phyloP scores from a whole-genome alignment of 2,329 filamentous ascomycete genomes.

The Colletotrichum chrysophilum region DNA sequence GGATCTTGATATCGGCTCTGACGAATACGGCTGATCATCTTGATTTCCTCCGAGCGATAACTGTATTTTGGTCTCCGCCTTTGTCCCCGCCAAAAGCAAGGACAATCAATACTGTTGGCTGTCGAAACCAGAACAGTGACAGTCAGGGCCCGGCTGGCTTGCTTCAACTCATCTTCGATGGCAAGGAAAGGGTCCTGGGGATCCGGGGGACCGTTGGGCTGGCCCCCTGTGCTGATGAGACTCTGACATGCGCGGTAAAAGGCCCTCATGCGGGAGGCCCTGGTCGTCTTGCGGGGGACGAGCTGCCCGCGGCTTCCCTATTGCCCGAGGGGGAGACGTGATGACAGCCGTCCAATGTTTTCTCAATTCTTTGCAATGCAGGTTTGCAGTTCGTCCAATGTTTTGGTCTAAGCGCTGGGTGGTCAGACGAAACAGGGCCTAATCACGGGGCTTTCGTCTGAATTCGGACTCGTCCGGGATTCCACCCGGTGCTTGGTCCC shows the following conservation, averaged over 20 bases:
- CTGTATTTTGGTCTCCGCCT: not conserved
- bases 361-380: not conserved
- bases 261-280: not conserved
- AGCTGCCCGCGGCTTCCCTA: not conserved
- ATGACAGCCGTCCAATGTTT: constrained; percentile 3
- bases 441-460: not conserved
- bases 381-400: not conserved
- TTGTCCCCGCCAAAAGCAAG: constrained; percentile 6
- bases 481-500: not conserved
- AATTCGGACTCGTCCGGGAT: not conserved
- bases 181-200: not conserved
- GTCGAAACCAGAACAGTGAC: not conserved
- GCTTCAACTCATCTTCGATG: not conserved
- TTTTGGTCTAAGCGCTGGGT: not conserved
- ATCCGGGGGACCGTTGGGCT: not conserved
- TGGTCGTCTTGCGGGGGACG: not conserved
- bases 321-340: not conserved
- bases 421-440: not conserved
- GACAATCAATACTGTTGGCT: not conserved
- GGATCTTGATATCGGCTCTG: constrained; percentile 6
- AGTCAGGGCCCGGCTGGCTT: not conserved
- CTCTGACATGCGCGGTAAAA: constrained; percentile 1
- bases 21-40: not conserved
- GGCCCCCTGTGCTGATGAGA: constrained; percentile 8
- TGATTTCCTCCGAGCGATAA: constrained; percentile 5